Evolutionary conservation across 805 yeast species (phyloP), one percentile per base, ranked within the genome.

Genomic region (Saccharomycopsis amapae): DNA sequence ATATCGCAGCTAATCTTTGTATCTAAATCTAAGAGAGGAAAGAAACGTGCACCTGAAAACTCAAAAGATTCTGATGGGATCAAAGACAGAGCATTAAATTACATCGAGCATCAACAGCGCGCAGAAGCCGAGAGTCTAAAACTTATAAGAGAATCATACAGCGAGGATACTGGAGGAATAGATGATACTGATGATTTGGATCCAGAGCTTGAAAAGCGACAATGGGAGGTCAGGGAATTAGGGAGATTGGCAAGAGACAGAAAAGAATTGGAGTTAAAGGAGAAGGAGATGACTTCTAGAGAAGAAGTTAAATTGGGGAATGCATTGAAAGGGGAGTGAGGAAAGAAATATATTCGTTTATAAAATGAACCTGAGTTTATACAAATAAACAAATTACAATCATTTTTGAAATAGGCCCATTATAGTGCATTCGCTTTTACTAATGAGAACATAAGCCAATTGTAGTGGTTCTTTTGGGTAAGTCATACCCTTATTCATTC

Each of bases 181-280:
- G 84, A 79, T 53, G 88, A 81, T 54, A 73, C 81, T 0, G 85
- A 81, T 53, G 78, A 71, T 30, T 32, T 73, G 4, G 78, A 78
- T 46, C 77, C 81, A 0, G 74, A 0, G 73, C 85, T 4, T 79
- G 79, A 54, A 86, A 78, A 59, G 86, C 85, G 56, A 68, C 85
- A 52, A 85, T 79, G n/a, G 76, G 85, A 17, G 80, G 82, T 33
- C 78, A 84, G 58, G 79, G 80, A 55, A 65, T 90, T 53, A 73
- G 79, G 46, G 78, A 75, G 55, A 79, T 78, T 50, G 93, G 85
- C 62, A 73, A 73, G 46, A 71, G 82, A 56, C 19, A 44, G 62
- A 20, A 57, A 69, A 40, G 70, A 75, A n/a, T 73, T 71, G 51
- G 73, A 66, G 45, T 73, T 73, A 48, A 63, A 67, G 33, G 61